phyloP scores from a whole-genome alignment of 2,329 filamentous ascomycete species.

The Helotiales sp. region DNA sequence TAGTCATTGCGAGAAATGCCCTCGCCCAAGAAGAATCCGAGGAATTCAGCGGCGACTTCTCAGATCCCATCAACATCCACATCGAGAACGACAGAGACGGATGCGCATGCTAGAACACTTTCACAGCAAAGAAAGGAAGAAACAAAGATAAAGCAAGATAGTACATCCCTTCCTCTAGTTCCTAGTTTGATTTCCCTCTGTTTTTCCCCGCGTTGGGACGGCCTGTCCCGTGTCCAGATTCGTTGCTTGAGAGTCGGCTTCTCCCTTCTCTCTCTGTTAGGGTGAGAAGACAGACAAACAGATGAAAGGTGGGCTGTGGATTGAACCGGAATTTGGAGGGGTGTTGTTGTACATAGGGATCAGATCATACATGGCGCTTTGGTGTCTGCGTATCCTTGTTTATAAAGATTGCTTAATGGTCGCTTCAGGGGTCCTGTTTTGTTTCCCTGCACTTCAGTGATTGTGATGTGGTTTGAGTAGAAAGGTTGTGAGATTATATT shows the following conservation, averaged over 20 bases:
- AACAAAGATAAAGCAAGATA: neutral
- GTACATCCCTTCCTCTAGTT: neutral
- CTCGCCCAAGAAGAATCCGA: slow-evolving; percentile 96
- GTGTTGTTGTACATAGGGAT: slow-evolving; percentile 40
- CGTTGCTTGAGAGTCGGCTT: neutral
- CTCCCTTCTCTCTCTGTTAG: slow-evolving; percentile 9
- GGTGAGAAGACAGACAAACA: neutral
- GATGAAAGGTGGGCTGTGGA: slow-evolving; percentile 8
- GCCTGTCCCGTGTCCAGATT: slow-evolving; percentile 13
- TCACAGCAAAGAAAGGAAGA: neutral
- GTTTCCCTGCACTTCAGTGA: neutral
- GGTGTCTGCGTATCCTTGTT: slow-evolving; percentile 38
- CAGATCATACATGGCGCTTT: slow-evolving; percentile 41
- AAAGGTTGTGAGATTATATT: neutral
- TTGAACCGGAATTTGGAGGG: neutral
- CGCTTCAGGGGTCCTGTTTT: neutral
- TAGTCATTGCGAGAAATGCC: slow-evolving; percentile 95
- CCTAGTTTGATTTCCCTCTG: neutral
- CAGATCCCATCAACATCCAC: slow-evolving; percentile 97
- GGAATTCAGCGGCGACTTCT: slow-evolving; percentile 96
- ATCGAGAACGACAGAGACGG: slow-evolving; percentile 92
- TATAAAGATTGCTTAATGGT: slow-evolving; percentile 31
- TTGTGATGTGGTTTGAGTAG: too few species aligned
- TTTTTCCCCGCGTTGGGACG: neutral
- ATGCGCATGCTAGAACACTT: slow-evolving; percentile 78